A percentile compares a stretch with the other conserved stretches of the same genome.
These are phyloP conservation scores for Amyloporia xantha DNA, from an alignment of 768 basidiomycete genomes.

Conservation along the genomic window DNA sequence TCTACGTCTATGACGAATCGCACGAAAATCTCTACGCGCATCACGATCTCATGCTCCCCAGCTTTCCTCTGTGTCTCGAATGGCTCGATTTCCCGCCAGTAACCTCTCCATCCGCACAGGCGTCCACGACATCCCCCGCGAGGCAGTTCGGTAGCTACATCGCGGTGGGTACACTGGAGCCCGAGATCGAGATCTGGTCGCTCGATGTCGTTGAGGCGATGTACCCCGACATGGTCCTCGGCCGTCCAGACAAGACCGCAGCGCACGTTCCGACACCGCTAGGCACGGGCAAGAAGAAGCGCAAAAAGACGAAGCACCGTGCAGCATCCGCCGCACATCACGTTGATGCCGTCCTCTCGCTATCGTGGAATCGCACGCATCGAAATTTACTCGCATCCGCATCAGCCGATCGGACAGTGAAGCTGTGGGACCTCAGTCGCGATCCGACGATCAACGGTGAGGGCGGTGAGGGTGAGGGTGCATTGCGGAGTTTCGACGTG, in stretches of 20 bases:
- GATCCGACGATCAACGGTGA: constrained; percentile 47
- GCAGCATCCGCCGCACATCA: constrained; percentile 61
- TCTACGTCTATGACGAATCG: constrained; percentile 92
- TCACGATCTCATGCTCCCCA: constrained; percentile 96
- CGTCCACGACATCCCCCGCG: constrained; percentile 22
- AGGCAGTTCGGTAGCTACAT: constrained; percentile 75
- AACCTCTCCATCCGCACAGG: constrained; percentile 33
- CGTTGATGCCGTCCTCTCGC: constrained; percentile 87
- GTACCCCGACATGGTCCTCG: constrained; percentile 89
- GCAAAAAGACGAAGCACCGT: constrained; percentile 76
- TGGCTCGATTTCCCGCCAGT: constrained; percentile 94
- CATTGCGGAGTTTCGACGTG: constrained; percentile 78
- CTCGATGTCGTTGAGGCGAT: constrained; percentile 89
- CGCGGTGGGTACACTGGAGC: constrained; percentile 94
- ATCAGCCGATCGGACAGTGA: constrained; percentile 92
- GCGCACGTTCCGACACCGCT: constrained; percentile 71
- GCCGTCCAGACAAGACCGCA: constrained; percentile 78
- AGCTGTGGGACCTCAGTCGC: constrained; percentile 91
- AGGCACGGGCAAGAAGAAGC: constrained; percentile 97
- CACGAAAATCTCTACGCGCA: constrained; percentile 92
- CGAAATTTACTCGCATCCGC: constrained; percentile 89
- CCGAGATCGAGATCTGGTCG: constrained; percentile 98
- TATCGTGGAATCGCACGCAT: constrained; percentile 89
- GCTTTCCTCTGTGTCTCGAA: constrained; percentile 96
- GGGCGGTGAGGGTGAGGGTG: constrained; percentile 42